Evolutionary conservation across 345 rosid genomes (phyloP).

Genomic region (Citrus trifoliata): DNA sequence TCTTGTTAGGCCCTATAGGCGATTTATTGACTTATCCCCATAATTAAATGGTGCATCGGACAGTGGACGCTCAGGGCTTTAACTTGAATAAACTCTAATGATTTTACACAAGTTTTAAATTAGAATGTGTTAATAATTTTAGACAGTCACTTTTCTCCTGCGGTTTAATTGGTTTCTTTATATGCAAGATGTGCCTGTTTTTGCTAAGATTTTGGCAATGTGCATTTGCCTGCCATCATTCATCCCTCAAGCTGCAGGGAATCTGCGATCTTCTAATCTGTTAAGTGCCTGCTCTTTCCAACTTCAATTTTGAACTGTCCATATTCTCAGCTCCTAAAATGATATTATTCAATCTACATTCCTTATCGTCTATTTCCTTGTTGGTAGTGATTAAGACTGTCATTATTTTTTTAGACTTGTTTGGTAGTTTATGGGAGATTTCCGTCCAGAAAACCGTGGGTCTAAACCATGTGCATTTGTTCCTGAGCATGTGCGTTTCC

Average conservation of each 20-base stretch:
- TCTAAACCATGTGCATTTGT: constrained; percentile 30
- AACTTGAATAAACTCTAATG: neutral
- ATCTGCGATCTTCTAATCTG: neutral
- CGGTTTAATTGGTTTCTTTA: neutral
- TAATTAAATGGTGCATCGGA: neutral
- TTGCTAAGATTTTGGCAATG: neutral
- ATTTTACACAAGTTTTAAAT: neutral
- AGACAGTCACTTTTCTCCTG: neutral
- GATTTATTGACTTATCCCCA: neutral
- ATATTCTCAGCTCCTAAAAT: neutral
- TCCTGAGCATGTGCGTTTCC: constrained; percentile 31
- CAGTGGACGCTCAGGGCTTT: neutral
- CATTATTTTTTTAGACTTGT: constrained; percentile 1
- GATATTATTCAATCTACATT: neutral
- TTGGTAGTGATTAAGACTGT: constrained; percentile 6
- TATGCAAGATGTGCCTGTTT: neutral
- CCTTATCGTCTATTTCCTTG: neutral
- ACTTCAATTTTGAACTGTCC: neutral
- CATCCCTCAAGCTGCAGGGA: neutral
- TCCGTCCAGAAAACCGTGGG: constrained; percentile 5
- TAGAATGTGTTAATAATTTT: neutral
- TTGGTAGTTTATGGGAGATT: neutral
- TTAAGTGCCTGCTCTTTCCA: neutral
- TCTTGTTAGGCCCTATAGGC: neutral
- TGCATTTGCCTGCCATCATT: neutral